phyloP scores from a whole-genome alignment of 352 stramenopile genomes.

The Albugo laibachii region DNA sequence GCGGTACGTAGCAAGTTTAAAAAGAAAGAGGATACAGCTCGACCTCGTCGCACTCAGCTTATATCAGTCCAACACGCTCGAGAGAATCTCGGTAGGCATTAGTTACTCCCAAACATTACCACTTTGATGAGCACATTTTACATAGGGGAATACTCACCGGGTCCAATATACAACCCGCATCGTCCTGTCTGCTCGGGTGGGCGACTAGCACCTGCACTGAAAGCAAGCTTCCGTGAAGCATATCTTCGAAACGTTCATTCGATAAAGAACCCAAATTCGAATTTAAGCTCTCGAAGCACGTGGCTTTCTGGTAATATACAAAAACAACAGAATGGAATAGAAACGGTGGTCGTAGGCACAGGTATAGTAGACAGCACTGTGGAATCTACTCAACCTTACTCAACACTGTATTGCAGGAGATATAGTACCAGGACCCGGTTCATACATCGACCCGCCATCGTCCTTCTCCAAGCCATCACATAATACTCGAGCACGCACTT shows the following conservation, averaged over 20 bases:
- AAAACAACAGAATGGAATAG: constrained; percentile 32
- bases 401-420: constrained; percentile 12
- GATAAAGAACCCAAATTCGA: constrained; percentile 43
- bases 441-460: constrained; percentile 44
- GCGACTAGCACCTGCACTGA: constrained; percentile 31
- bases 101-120: not conserved
- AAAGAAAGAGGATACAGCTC: constrained; percentile 13
- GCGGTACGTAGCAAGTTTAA: constrained; percentile 11
- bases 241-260: constrained; percentile 22
- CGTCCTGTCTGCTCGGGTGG: constrained; percentile 49
- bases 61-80: constrained; percentile 52
- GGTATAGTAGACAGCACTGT: not conserved
- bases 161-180: constrained; percentile 56
- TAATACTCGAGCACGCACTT: constrained; percentile 28
- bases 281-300: constrained; percentile 53
- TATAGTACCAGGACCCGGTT: constrained; percentile 37
- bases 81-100: constrained; percentile 44
- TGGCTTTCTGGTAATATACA: constrained; percentile 64
- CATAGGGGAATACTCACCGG: constrained; percentile 50
- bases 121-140: not conserved
- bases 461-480: constrained; percentile 57
- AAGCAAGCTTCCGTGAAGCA: constrained; percentile 11
- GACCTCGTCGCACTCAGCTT: constrained; percentile 33
- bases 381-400: not conserved
- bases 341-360: constrained; percentile 55